Percentiles rank a stretch among this genome's conserved stretches.
These are phyloP conservation scores for Halenospora varia DNA, from an alignment of 495 filamentous ascomycete genomes.

Conservation along the genomic window DNA sequence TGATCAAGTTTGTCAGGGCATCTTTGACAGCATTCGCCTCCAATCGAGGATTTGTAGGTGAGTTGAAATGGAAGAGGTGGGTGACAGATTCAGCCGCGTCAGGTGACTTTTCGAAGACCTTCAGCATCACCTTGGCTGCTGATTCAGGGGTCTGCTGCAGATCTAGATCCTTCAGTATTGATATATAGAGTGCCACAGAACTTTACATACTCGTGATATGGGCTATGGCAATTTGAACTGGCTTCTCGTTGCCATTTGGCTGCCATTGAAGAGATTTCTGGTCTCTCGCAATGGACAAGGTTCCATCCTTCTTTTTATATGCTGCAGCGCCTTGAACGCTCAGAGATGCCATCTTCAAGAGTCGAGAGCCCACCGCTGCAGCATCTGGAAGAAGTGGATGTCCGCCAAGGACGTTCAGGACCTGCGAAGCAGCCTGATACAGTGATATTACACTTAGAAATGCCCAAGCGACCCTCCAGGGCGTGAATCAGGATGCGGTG, in stretches of 20 bases:
- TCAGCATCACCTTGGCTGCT: constrained; percentile 83
- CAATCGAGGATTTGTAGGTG: constrained; percentile 63
- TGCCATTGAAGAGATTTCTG: constrained; percentile 74
- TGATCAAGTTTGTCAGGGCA: constrained; percentile 70
- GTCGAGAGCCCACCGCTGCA: not conserved
- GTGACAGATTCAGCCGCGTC: constrained; percentile 53
- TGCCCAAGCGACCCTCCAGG: too few species aligned
- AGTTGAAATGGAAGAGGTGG: constrained; percentile 86
- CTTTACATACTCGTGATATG: constrained; percentile 70
- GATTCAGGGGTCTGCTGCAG: constrained; percentile 87
- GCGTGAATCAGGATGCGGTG: too few species aligned
- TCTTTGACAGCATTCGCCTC: constrained; percentile 85
- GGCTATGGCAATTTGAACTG: constrained; percentile 64
- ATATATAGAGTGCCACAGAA: not conserved
- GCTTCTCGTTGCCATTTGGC: constrained; percentile 53
- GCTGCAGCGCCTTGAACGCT: constrained; percentile 67
- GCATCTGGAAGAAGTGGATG: constrained; percentile 10
- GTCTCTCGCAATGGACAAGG: constrained; percentile 67
- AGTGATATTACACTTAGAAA: not conserved
- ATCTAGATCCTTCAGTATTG: constrained; percentile 43
- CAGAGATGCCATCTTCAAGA: constrained; percentile 42
- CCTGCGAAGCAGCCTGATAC: not conserved
- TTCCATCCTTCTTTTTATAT: constrained; percentile 97
- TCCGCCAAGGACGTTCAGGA: not conserved
- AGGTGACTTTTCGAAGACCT: constrained; percentile 68